Evolutionary conservation across 1,284 basidiomycete genomes (phyloP).

Genomic region (Sporisorium sorghi): DNA sequence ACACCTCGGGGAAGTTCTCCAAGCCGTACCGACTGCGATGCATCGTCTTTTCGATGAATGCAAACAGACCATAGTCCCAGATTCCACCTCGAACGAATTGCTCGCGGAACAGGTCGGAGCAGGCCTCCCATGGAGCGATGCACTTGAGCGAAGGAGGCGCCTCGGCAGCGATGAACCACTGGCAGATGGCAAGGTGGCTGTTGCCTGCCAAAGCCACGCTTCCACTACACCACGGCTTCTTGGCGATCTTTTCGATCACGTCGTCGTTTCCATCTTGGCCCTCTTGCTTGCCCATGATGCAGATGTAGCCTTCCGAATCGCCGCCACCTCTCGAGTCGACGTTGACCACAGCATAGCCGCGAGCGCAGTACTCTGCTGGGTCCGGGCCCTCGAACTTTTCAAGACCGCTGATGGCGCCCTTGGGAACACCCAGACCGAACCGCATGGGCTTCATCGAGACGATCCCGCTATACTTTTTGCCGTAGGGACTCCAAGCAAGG

Average conservation of each 20-base stretch:
- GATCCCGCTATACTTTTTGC: constrained; percentile 36
- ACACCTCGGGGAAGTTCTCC: constrained; percentile 11
- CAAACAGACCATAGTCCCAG: constrained; percentile 1
- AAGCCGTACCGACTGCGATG: constrained; percentile 11
- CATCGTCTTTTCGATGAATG: constrained; percentile 7
- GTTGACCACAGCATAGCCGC: constrained; percentile 60
- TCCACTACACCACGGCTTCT: constrained; percentile 19
- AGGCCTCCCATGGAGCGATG: constrained; percentile 19
- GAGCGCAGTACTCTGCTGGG: constrained; percentile 53
- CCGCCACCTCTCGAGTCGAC: constrained; percentile 52
- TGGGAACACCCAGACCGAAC: constrained; percentile 26
- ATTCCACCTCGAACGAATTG: constrained; percentile 11
- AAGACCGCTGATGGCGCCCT: constrained; percentile 45
- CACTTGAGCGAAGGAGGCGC: constrained; percentile 3
- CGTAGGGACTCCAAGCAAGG: constrained; percentile 59
- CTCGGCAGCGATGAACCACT: constrained; percentile 14
- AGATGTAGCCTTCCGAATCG: constrained; percentile 45
- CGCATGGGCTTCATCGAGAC: constrained; percentile 18
- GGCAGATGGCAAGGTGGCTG: constrained; percentile 18
- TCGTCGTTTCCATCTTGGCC: constrained; percentile 13
- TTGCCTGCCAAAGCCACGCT: constrained; percentile 12
- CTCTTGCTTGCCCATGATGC: constrained; percentile 11
- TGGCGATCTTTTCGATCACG: constrained; percentile 12
- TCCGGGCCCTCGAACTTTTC: constrained; percentile 66
- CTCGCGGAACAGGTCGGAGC: constrained; percentile 7